phyloP scores from a whole-genome alignment of 306 rosid species.

The Quercus suber region DNA sequence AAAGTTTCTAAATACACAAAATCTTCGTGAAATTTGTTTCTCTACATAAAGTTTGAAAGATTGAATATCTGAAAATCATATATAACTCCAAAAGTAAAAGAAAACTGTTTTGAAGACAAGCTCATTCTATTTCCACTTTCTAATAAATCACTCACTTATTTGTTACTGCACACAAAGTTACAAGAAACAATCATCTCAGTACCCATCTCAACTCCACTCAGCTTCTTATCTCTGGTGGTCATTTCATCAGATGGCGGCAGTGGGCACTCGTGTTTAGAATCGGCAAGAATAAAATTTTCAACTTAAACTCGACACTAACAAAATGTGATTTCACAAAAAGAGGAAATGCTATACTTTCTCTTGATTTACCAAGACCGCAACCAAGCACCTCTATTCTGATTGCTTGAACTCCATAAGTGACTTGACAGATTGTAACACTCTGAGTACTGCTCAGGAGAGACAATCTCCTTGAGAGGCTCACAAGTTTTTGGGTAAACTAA shows the following conservation, averaged over 20 bases:
- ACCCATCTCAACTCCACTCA: constrained; percentile 46
- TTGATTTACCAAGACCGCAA: constrained; percentile 53
- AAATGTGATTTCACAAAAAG: not conserved
- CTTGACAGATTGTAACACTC: constrained; percentile 61
- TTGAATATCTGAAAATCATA: constrained; percentile 25
- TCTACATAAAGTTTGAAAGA: not conserved
- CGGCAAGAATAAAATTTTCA: constrained; percentile 47
- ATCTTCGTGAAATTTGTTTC: not conserved
- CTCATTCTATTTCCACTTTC: constrained; percentile 43
- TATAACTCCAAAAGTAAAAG: constrained; percentile 20
- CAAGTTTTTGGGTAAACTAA: constrained; percentile 55
- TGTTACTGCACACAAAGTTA: constrained; percentile 51
- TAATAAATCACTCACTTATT: constrained; percentile 52
- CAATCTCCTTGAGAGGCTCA: constrained; percentile 46
- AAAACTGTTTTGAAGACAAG: constrained; percentile 23
- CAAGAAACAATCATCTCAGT: constrained; percentile 44
- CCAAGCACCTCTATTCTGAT: constrained; percentile 43
- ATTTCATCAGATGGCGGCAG: constrained; percentile 15
- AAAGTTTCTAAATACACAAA: not conserved
- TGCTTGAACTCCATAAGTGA: constrained; percentile 29
- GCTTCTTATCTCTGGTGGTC: constrained; percentile 37
- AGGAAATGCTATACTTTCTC: constrained; percentile 39
- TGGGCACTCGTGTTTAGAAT: constrained; percentile 35
- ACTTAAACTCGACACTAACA: constrained; percentile 41
- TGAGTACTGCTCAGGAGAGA: constrained; percentile 57